Percentiles rank a stretch among this genome's conserved stretches.
Conservation (phyloP, 2,329 filamentous ascomycete genomes). For the Sporothrix luriei region DNA sequence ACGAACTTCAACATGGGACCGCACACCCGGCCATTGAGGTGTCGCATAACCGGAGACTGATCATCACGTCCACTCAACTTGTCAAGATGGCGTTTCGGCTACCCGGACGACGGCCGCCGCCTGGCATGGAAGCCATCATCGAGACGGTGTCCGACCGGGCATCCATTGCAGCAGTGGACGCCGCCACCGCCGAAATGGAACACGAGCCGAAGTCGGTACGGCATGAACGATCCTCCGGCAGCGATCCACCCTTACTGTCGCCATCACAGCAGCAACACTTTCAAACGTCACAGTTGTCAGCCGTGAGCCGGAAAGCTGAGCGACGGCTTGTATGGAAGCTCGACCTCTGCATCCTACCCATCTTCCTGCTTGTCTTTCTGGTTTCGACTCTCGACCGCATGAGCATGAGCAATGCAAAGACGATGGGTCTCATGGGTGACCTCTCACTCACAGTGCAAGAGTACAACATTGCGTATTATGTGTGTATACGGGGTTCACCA, state of each 20-base stretch:
- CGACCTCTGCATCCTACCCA: slow-evolving; percentile 27
- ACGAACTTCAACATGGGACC: background rate
- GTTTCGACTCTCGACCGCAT: slow-evolving; percentile 32
- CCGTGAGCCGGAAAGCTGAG: slow-evolving; percentile 20
- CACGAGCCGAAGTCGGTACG: background rate
- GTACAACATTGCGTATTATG: slow-evolving; percentile 41
- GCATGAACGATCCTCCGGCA: background rate
- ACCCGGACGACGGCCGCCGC: background rate
- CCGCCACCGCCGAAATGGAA: background rate
- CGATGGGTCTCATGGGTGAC: slow-evolving; percentile 28
- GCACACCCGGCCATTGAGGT: background rate
- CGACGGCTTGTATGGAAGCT: slow-evolving; percentile 31
- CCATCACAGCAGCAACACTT: background rate
- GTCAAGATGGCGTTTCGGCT: background rate
- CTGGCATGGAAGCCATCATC: background rate
- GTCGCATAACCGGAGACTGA: background rate
- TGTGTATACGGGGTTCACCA: background rate
- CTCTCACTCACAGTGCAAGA: slow-evolving; percentile 44
- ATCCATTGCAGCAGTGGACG: background rate
- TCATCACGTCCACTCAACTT: background rate
- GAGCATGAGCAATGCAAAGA: slow-evolving; percentile 32
- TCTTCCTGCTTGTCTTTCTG: slow-evolving; percentile 23
- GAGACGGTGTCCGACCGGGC: background rate
- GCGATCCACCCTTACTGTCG: background rate
- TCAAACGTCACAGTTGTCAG: background rate